Evolutionary conservation across 2,329 filamentous ascomycete genomes (phyloP), one percentile per base, ranked within the genome.

Genomic region (Fusarium cicatricum): DNA sequence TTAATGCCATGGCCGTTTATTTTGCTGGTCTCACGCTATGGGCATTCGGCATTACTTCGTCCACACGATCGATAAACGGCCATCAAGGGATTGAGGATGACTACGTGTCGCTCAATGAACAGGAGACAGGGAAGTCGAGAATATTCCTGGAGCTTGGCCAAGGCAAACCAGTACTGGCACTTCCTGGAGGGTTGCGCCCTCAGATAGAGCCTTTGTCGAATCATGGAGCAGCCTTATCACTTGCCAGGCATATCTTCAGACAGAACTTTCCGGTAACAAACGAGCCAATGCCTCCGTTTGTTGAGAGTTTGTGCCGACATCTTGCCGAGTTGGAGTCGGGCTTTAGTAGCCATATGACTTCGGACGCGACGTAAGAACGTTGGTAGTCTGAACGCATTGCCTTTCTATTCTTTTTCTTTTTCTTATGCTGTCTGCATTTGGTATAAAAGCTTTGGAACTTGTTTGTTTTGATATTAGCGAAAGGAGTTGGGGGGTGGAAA

Each of bases 1-100:
- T 68, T 34, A 55, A 62, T n/a, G 59, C 65, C 10, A 65, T 67
- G 48, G 59, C 52, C 5, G 61, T 68, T 32, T 68, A 68, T 41
- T 52, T 65, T 46, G 63, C 65, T 14, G 52, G 55, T 38, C 61
- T 68, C 14, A 56, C 60, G 11, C 15, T 68, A 32, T 68, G 65
- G 65, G 61, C 63, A 4, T 68, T 56, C 37, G 56, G 65, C 11
- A 31, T 64, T 16, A 39, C 55, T 6, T 63, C 55, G 7, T 45
- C 33, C n/a, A 40, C 58, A 16, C 33, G 55, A 21, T 50, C 51
- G 15, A 28, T 23, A 10, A 55, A 50, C 19, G 39, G 44, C 5
- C 38, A 60, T 12, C 36, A 42, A 45, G 58, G 34, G 23, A 15
- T 52, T 15, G 56, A 26, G 7, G 37, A 49, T 9, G 58, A 65